Evolutionary conservation across 345 rosid species (phyloP).

Genomic region (Lepidium sativum): DNA sequence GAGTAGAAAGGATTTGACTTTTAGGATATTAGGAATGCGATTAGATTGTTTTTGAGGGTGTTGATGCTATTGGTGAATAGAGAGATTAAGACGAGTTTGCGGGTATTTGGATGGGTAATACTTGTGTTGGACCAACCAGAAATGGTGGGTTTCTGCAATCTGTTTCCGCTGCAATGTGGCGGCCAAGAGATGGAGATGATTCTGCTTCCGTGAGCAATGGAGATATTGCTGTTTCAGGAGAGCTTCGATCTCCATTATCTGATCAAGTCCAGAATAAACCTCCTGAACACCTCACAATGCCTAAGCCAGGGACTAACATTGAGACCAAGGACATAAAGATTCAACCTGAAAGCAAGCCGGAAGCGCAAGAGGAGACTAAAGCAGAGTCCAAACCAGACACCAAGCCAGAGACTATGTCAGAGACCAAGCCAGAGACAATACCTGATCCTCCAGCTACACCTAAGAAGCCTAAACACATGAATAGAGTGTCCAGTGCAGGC

Average conservation of each 20-base stretch:
- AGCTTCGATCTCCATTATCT: slow-evolving; percentile 32
- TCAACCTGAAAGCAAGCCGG: slow-evolving; percentile 8
- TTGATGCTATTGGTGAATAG: slow-evolving; percentile 26
- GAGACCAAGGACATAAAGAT: slow-evolving; percentile 1
- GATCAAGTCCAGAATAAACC: slow-evolving; percentile 47
- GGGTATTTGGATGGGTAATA: slow-evolving; percentile 57
- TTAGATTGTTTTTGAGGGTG: slow-evolving; percentile 9
- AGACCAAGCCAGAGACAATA: slow-evolving; percentile 7
- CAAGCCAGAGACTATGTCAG: slow-evolving; percentile 25
- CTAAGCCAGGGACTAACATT: slow-evolving; percentile 24
- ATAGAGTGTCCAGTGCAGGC: slow-evolving; percentile 67
- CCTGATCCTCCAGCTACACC: slow-evolving; percentile 27
- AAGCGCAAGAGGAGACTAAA: background rate
- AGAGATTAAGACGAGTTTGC: background rate
- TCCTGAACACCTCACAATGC: slow-evolving; percentile 56
- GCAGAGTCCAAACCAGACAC: background rate
- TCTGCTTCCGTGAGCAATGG: slow-evolving; percentile 36
- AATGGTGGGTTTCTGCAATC: slow-evolving; percentile 66
- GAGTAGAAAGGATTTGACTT: slow-evolving; percentile 11
- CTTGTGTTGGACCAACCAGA: slow-evolving; percentile 73
- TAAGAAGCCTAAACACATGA: slow-evolving; percentile 47
- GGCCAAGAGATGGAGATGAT: slow-evolving; percentile 30
- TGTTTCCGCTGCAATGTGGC: slow-evolving; percentile 77
- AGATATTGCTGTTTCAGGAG: slow-evolving; percentile 30
- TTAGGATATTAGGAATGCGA: slow-evolving; percentile 12